Evolutionary conservation across 352 stramenopile genomes (phyloP), one percentile per base, ranked within the genome.

Genomic region (Phytopythium mirpurense): DNA sequence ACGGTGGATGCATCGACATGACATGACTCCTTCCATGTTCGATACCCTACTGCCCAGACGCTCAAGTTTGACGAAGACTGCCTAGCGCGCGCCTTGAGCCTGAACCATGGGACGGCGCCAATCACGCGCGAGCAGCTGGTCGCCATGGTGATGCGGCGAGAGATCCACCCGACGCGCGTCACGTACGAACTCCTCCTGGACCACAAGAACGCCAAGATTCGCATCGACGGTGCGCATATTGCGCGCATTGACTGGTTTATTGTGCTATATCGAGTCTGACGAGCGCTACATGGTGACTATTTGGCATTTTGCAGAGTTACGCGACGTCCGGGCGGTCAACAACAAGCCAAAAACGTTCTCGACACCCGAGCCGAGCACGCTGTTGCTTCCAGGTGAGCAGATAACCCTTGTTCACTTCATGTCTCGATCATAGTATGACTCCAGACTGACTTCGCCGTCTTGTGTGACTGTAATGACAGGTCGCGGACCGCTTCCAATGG

Each of bases 111-210:
- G 18, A 63, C 67, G 27, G 56, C 60, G 45, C 67, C 60, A 32
- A 62, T 90, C 37, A 68, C 56, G 23, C 72, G 81, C 26, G 80
- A 90, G 10, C 69, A 91, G 47, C 60, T 93, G 3, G 51, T 87
- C 16, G 54, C 48, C 32, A 58, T 92, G 45, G 53, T 89, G 6
- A 70, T 77, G 43, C 72, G 73, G 36, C 67, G 74, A 64, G 75
- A 89, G 53, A 83, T 56, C 36, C 70, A 86, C 38, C 77, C 83
- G 48, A 65, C 98, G 52, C 92, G 93, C 42, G 96, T 98, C 63
- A 86, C 92, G 5, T 99, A 99, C 67, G 96, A 99, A 63, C 75
- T 99, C 7, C 96, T 98, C 51, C 77, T 98, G 36, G 96, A 98
- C 68, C 95, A 98, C 70, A 98, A 99, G 72, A 96, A 98, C 49